Evolutionary conservation across 768 basidiomycete genomes (phyloP).

Genomic region (Termitomyces heimii): DNA sequence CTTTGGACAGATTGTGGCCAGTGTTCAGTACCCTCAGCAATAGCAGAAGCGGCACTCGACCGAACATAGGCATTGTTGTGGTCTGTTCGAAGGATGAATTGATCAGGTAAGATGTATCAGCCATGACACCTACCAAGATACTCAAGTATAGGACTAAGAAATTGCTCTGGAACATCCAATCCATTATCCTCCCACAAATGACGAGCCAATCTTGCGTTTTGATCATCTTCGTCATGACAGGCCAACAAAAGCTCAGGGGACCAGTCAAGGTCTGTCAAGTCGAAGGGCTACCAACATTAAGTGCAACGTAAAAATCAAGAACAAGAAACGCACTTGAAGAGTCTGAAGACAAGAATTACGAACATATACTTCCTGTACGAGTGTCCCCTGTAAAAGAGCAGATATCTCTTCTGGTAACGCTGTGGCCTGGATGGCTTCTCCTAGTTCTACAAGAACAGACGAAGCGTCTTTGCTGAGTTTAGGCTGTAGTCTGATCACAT

Average conservation of each 20-base stretch:
- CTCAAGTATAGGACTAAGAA: slow-evolving; percentile 49
- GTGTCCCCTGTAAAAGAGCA: slow-evolving; percentile 64
- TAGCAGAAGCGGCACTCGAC: slow-evolving; percentile 58
- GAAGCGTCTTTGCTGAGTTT: slow-evolving; percentile 80
- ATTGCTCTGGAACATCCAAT: slow-evolving; percentile 71
- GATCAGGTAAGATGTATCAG: not conserved
- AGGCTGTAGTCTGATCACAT: slow-evolving; percentile 71
- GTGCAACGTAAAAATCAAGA: not conserved
- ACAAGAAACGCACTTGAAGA: slow-evolving; percentile 54
- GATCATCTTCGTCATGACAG: slow-evolving; percentile 80
- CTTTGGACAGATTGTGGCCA: slow-evolving; percentile 53
- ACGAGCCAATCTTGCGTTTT: slow-evolving; percentile 76
- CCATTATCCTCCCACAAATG: slow-evolving; percentile 96
- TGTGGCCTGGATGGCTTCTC: slow-evolving; percentile 66
- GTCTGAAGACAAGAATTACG: slow-evolving; percentile 88
- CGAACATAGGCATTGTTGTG: slow-evolving; percentile 83
- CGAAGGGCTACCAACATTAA: slow-evolving; percentile 61
- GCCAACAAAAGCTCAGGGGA: slow-evolving; percentile 84
- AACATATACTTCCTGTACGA: slow-evolving; percentile 84
- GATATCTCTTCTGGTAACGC: slow-evolving; percentile 58
- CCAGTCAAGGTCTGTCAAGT: slow-evolving; percentile 93
- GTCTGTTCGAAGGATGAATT: slow-evolving; percentile 31
- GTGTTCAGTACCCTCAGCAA: slow-evolving; percentile 71
- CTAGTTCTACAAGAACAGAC: slow-evolving; percentile 73
- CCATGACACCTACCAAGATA: slow-evolving; percentile 56